These are phyloP conservation scores for Hippophae gyantsensis DNA, from an alignment of 306 rosid species.

Conservation along the genomic window DNA sequence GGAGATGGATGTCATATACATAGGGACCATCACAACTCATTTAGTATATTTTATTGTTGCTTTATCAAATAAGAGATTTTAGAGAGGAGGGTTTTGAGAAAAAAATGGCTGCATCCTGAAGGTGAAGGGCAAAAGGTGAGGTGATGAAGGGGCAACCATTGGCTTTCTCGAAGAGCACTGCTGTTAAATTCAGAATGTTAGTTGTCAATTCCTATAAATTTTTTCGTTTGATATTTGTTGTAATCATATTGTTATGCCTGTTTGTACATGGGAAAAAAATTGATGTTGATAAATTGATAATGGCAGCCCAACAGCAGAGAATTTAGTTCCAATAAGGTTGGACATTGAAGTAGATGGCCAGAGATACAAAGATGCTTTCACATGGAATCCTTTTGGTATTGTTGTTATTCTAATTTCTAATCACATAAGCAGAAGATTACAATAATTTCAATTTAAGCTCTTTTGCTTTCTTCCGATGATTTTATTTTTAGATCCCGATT, in stretches of 20 bases:
- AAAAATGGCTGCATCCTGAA: too few relatives aligned
- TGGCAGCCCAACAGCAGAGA: slow-evolving; percentile 64
- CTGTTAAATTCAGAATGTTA: slow-evolving; percentile 77
- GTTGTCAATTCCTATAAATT: background rate
- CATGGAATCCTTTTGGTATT: slow-evolving; percentile 89
- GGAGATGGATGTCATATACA: too few relatives aligned
- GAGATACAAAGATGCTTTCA: slow-evolving; percentile 73
- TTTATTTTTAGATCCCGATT: slow-evolving; percentile 53
- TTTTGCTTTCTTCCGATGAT: background rate
- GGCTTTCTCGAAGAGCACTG: slow-evolving; percentile 34
- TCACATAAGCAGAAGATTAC: background rate
- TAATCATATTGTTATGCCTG: background rate
- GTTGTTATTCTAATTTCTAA: background rate
- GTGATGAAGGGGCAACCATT: slow-evolving; percentile 55
- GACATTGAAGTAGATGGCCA: slow-evolving; percentile 71
- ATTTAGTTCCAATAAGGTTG: slow-evolving; percentile 66
- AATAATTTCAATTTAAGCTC: background rate
- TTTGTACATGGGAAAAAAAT: background rate
- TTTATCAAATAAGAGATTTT: too few relatives aligned
- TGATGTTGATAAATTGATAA: background rate
- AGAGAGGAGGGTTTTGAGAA: too few relatives aligned
- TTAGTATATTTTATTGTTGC: too few relatives aligned
- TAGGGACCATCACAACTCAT: too few relatives aligned
- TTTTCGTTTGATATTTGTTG: background rate
- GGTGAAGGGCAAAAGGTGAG: background rate